phyloP scores from a whole-genome alignment of 1,284 basidiomycete species.

The Leccinum fallax region DNA sequence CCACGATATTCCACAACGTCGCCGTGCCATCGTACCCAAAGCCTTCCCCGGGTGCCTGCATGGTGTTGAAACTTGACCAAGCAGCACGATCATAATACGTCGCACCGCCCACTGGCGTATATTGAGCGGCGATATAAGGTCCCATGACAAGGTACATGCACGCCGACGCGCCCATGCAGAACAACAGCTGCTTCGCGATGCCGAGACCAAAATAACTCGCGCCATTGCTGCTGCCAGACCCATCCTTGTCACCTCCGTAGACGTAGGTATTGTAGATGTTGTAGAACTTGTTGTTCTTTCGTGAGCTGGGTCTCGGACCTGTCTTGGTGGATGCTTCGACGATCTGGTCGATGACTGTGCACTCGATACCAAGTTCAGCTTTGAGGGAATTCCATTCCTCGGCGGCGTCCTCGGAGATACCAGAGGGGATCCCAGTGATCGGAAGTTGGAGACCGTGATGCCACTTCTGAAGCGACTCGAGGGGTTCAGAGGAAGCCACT shows the following conservation, averaged over 20 bases:
- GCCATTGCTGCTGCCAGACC: constrained; percentile 10
- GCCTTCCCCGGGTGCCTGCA: constrained; percentile 68
- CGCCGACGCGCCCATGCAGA: constrained; percentile 59
- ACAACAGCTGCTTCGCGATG: constrained; percentile 45
- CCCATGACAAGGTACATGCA: constrained; percentile 56
- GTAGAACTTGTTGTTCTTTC: constrained; percentile 62
- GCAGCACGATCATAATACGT: constrained; percentile 76
- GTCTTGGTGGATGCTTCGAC: constrained; percentile 49
- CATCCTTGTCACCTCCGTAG: constrained; percentile 47
- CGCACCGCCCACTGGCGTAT: constrained; percentile 59
- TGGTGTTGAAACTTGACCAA: constrained; percentile 75
- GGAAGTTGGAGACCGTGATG: constrained; percentile 66
- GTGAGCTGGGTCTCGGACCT: constrained; percentile 36
- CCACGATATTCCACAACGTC: constrained; percentile 62
- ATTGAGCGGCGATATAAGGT: constrained; percentile 60
- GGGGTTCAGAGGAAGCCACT: constrained; percentile 50
- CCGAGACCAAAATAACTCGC: constrained; percentile 30
- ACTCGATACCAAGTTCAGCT: constrained; percentile 73
- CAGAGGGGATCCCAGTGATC: constrained; percentile 50
- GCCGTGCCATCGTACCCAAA: constrained; percentile 51
- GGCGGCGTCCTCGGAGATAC: constrained; percentile 60
- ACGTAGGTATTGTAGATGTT: constrained; percentile 85
- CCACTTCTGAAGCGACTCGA: constrained; percentile 66
- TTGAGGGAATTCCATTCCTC: constrained; percentile 79
- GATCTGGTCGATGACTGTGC: constrained; percentile 75